These are phyloP conservation scores for Erythrobasidium hasegawianum DNA, from an alignment of 1,284 basidiomycete genomes.

Conservation along the genomic window DNA sequence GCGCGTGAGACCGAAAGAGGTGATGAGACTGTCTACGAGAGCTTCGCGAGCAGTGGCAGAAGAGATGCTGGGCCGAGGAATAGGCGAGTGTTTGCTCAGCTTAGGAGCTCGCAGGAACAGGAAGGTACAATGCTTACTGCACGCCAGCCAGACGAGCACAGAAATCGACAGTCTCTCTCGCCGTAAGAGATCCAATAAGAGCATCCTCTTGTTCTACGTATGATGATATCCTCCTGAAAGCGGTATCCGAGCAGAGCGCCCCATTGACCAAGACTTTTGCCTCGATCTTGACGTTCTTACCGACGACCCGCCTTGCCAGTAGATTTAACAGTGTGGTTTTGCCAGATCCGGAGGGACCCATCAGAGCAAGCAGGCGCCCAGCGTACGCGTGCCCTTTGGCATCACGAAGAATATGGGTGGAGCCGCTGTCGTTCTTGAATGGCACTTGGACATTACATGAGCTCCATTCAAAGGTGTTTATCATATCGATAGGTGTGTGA, in stretches of 20 bases:
- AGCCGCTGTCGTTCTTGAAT: no score
- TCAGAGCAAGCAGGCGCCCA: conserved; percentile 37
- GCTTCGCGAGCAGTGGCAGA: conserved; percentile 19
- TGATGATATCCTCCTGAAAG: conserved; percentile 38
- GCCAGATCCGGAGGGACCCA: conserved; percentile 50
- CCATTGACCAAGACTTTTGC: conserved; percentile 37
- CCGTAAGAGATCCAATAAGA: conserved; percentile 50
- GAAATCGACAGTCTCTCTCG: conserved; percentile 49
- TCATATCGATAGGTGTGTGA: no score
- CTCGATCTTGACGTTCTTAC: conserved; percentile 29
- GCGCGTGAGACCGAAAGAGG: conserved; percentile 45
- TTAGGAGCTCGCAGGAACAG: neutral
- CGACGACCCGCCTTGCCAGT: conserved; percentile 45
- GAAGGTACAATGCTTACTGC: neutral
- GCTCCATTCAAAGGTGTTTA: no score
- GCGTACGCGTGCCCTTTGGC: no score
- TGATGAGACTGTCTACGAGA: conserved; percentile 42
- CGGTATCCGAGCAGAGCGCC: conserved; percentile 11
- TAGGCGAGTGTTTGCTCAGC: neutral
- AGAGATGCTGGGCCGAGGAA: conserved; percentile 5
- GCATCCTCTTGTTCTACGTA: conserved; percentile 53
- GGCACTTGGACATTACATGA: no score
- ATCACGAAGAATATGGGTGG: no score
- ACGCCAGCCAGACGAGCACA: conserved; percentile 46
- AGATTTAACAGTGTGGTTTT: conserved; percentile 51